Conservation (phyloP, 345 rosid species). For the Gynandropsis gynandra region DNA sequence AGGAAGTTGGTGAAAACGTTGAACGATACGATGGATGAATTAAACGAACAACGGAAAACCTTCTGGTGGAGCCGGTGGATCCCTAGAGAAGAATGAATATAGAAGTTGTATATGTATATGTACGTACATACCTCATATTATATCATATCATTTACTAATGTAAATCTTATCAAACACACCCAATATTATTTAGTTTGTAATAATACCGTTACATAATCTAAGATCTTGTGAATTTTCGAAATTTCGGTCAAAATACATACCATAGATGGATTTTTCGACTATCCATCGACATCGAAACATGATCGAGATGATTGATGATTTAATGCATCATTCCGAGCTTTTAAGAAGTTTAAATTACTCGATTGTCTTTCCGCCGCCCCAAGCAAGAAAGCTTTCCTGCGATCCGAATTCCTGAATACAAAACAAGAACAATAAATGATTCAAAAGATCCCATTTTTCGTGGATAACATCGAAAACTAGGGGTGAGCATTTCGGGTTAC, state of each 20-base stretch:
- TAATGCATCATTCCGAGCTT: too few species aligned
- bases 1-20: constrained; percentile 66
- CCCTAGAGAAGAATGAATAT: constrained; percentile 66
- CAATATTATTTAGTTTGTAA: constrained; percentile 6
- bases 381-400: constrained; percentile 78
- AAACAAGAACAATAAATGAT: not conserved
- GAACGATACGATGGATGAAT: constrained; percentile 72
- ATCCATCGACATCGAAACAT: too few species aligned
- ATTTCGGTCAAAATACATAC: too few species aligned
- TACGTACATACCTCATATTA: not conserved
- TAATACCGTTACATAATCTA: too few species aligned
- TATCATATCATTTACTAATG: constrained; percentile 12
- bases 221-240: constrained; percentile 26
- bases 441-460: not conserved
- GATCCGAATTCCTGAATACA: constrained; percentile 77
- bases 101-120: constrained; percentile 23
- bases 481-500: too few species aligned
- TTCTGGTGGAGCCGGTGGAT: constrained; percentile 98
- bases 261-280: too few species aligned
- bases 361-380: constrained; percentile 53
- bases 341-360: too few species aligned
- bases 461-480: not conserved
- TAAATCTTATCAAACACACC: constrained; percentile 19
- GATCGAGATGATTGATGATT: too few species aligned
- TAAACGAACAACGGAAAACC: constrained; percentile 60